Conservation (phyloP, 495 filamentous ascomycete species). For the Talaromyces ruber region DNA sequence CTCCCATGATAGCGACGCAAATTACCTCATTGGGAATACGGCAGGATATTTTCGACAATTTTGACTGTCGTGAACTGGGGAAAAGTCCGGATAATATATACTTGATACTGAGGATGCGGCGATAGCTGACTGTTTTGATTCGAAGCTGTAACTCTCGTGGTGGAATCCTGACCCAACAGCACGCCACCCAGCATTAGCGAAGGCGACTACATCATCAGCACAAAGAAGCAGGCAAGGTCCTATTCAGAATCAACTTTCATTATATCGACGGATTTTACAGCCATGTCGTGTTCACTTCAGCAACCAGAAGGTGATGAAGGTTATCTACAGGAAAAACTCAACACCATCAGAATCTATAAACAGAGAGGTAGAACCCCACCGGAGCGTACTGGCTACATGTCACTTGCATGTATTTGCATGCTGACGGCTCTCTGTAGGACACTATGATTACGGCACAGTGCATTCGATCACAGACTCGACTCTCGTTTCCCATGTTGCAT, state of each 20-base stretch:
- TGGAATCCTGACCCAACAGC: not conserved
- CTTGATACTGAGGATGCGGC: not conserved
- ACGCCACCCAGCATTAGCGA: not conserved
- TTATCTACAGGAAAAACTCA: not conserved
- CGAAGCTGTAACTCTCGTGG: not conserved
- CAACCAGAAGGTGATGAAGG: not conserved
- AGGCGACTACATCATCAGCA: not conserved
- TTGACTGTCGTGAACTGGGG: not conserved
- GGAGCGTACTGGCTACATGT: not conserved
- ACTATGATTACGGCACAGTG: not conserved
- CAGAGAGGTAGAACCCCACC: not conserved
- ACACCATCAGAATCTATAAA: not conserved
- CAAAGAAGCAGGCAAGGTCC: not conserved
- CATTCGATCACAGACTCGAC: slow-evolving; percentile 2
- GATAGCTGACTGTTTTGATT: not conserved
- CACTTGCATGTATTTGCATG: not conserved
- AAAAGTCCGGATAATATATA: not conserved
- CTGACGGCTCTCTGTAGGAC: not conserved
- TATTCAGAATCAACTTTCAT: not conserved
- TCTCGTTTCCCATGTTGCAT: not conserved
- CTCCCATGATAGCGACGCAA: not conserved
- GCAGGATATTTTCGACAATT: not conserved
- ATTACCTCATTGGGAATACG: not conserved
- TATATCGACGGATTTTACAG: too few species aligned
- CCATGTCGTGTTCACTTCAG: not conserved